Conservation (phyloP, 495 filamentous ascomycete genomes). For the Halenospora varia region DNA sequence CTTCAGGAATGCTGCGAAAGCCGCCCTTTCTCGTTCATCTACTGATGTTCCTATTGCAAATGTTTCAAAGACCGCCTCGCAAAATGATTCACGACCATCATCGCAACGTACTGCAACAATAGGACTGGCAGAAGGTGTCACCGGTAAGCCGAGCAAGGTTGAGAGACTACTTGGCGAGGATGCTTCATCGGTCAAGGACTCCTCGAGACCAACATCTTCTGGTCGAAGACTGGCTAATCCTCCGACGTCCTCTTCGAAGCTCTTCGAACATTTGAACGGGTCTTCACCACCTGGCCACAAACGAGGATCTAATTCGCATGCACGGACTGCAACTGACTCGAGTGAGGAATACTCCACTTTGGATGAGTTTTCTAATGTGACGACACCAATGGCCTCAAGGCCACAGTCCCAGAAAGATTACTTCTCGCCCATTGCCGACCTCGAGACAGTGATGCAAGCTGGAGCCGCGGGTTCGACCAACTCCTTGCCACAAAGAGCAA, state of each 20-base stretch:
- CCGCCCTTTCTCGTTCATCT: conserved; percentile 4
- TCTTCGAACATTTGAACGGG: not conserved
- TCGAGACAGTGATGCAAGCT: not conserved
- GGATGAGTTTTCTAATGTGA: conserved; percentile 18
- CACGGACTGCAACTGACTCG: conserved; percentile 16
- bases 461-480: not conserved
- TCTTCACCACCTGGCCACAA: not conserved
- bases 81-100: not conserved
- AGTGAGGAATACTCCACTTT: conserved; percentile 18
- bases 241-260: not conserved
- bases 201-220: not conserved
- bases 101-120: conserved; percentile 5
- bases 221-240: not conserved
- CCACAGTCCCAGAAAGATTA: conserved; percentile 15
- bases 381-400: conserved; percentile 17
- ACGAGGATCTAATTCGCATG: not conserved
- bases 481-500: not conserved
- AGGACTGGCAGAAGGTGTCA: not conserved
- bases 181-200: conserved; percentile 4
- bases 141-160: not conserved
- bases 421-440: not conserved
- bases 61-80: not conserved
- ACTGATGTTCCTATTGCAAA: not conserved
- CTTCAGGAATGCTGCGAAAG: conserved; percentile 2
- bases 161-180: conserved; percentile 5